Percentiles rank a stretch among this genome's conserved stretches.
These are phyloP conservation scores for Dimocarpus longan DNA, from an alignment of 345 rosid genomes.

Conservation along the genomic window DNA sequence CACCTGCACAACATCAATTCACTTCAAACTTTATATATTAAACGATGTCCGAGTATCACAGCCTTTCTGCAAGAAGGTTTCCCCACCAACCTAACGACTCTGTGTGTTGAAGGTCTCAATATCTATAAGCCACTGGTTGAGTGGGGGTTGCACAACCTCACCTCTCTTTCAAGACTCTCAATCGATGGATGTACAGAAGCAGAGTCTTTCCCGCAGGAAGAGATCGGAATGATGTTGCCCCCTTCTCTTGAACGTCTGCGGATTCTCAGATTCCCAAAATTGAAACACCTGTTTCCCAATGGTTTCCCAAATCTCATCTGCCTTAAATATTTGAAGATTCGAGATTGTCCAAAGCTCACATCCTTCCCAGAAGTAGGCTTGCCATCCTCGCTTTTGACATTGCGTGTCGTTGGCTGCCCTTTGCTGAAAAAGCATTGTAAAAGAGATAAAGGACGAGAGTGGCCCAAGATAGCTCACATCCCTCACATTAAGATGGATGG, in stretches of 20 bases:
- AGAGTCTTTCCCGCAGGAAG: slow-evolving; percentile 21
- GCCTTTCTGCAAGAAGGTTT: neutral
- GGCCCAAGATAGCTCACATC: slow-evolving; percentile 27
- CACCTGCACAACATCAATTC: neutral
- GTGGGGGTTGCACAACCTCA: slow-evolving; percentile 7
- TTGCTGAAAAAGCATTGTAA: slow-evolving; percentile 17
- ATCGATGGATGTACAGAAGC: neutral
- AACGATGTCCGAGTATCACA: neutral
- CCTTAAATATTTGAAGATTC: slow-evolving; percentile 20
- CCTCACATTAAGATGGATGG: slow-evolving; percentile 12
- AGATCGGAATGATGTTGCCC: slow-evolving; percentile 20
- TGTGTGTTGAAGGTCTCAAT: neutral
- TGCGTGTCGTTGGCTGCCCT: slow-evolving; percentile 18
- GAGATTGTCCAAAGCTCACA: slow-evolving; percentile 20
- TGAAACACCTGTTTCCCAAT: slow-evolving; percentile 10
- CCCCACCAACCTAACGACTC: neutral
- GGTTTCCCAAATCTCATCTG: slow-evolving; percentile 23
- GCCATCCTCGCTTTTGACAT: slow-evolving; percentile 16
- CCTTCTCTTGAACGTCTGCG: neutral
- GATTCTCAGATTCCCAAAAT: slow-evolving; percentile 17
- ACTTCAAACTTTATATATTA: neutral
- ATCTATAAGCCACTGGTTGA: neutral
- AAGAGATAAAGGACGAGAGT: slow-evolving; percentile 22
- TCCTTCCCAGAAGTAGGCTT: slow-evolving; percentile 13
- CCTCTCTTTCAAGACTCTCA: neutral